phyloP scores from a whole-genome alignment of 2,329 filamentous ascomycete species.

The Diaporthe batatas region DNA sequence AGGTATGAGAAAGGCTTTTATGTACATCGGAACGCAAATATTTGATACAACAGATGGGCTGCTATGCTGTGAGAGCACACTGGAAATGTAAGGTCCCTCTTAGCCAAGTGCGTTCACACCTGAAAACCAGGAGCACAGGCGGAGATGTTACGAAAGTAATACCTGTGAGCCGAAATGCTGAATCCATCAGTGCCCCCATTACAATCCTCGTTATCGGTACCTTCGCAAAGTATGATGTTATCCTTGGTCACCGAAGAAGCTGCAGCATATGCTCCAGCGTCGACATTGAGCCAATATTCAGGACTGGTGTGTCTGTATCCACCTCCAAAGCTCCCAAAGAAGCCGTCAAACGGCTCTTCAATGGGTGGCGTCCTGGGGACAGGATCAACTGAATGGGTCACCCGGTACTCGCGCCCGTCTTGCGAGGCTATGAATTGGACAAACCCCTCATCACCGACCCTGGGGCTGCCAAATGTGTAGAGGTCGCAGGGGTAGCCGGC shows the following conservation, averaged over 20 bases:
- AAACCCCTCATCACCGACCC: constrained; percentile 72
- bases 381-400: constrained; percentile 77
- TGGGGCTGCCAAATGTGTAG: constrained; percentile 77
- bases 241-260: constrained; percentile 53
- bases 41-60: neutral
- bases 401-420: constrained; percentile 64
- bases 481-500: constrained; percentile 64
- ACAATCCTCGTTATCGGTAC: constrained; percentile 61
- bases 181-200: constrained; percentile 63
- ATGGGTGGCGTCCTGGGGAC: constrained; percentile 76
- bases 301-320: constrained; percentile 75
- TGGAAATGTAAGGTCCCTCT: neutral
- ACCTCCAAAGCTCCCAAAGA: constrained; percentile 48
- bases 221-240: constrained; percentile 62
- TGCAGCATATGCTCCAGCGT: constrained; percentile 48
- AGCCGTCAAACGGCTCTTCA: constrained; percentile 44
- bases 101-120: neutral
- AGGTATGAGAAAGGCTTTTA: neutral
- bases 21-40: neutral
- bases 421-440: constrained; percentile 67
- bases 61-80: neutral
- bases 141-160: constrained; percentile 62
- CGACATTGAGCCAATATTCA: constrained; percentile 72
- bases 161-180: constrained; percentile 59
- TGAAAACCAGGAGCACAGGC: constrained; percentile 53